Evolutionary conservation across 2,329 filamentous ascomycete genomes (phyloP).

Genomic region (Colletotrichum chlorophyti): DNA sequence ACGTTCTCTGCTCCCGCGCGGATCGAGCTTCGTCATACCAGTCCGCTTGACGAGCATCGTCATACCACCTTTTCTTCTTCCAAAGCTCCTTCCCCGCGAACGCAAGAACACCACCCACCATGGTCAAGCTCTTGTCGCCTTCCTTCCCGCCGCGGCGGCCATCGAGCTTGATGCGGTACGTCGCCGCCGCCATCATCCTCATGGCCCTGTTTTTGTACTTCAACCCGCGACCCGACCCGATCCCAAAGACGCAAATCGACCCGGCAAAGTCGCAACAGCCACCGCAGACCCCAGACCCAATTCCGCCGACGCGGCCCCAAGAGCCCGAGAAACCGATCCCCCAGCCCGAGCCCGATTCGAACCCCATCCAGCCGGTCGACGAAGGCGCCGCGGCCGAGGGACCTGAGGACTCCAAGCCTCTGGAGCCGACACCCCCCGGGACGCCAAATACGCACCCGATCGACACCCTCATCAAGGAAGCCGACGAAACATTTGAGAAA

Average conservation of each 20-base stretch:
- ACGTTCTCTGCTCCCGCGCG: background rate
- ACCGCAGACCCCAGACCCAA: conserved; percentile 27
- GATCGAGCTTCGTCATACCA: background rate
- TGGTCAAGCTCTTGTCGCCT: conserved; percentile 42
- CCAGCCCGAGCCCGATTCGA: conserved; percentile 14
- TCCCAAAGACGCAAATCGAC: conserved; percentile 4
- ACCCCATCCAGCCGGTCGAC: background rate
- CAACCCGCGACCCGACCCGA: conserved; percentile 25
- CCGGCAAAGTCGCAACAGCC: conserved; percentile 20
- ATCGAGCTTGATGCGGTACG: conserved; percentile 64
- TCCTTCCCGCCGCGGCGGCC: conserved; percentile 50
- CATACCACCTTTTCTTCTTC: background rate
- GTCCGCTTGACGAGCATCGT: background rate
- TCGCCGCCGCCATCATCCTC: conserved; percentile 67
- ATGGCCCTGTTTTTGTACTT: conserved; percentile 41
- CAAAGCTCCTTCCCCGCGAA: background rate
- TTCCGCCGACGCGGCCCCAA: conserved; percentile 22
- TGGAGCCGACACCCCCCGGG: conserved; percentile 26
- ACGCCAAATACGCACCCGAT: conserved; percentile 46
- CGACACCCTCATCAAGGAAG: conserved; percentile 49
- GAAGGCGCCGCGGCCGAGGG: background rate
- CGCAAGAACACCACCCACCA: background rate
- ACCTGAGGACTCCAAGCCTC: background rate
- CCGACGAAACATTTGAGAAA: conserved; percentile 45
- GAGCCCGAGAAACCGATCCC: conserved; percentile 18